Conservation (phyloP, 192 early-diverging fungal species). For the Anaeromyces robustus region DNA sequence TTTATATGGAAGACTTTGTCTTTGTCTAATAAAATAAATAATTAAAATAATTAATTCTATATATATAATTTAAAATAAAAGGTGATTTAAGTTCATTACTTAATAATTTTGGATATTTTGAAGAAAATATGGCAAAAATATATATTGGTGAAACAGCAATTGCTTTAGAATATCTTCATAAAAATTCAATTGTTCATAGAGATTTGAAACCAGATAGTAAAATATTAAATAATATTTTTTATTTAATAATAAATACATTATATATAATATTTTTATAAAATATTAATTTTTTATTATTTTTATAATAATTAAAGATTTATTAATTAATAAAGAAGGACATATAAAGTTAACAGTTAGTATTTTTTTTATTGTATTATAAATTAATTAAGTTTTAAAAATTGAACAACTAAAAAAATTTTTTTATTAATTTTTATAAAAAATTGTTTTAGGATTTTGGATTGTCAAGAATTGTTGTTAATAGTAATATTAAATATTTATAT, state of each 20-base stretch:
- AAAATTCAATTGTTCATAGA: conserved; percentile 73
- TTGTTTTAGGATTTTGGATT: conserved; percentile 69
- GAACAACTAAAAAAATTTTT: no score
- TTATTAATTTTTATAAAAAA: not conserved
- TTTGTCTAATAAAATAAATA: no score
- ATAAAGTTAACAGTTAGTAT: conserved; percentile 61
- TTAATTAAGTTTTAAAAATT: no score
- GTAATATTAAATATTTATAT: no score
- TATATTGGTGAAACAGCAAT: conserved; percentile 80
- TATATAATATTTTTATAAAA: not conserved
- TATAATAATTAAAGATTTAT: conserved; percentile 35
- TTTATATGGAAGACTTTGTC: no score
- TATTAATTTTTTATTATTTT: not conserved
- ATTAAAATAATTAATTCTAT: no score
- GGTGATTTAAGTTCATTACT: conserved; percentile 62
- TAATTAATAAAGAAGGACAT: conserved; percentile 74
- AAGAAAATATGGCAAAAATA: conserved; percentile 64
- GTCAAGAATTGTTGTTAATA: conserved; percentile 45
- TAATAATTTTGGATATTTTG: conserved; percentile 58
- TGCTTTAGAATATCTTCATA: conserved; percentile 81
- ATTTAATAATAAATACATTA: not conserved
- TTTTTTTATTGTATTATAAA: not conserved
- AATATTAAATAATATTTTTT: conserved; percentile 44
- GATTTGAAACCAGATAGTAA: conserved; percentile 30
- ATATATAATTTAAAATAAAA: not conserved